Conservation (phyloP, 176 grass and related monocot genomes). For the maize (Zea mays) region DNA sequence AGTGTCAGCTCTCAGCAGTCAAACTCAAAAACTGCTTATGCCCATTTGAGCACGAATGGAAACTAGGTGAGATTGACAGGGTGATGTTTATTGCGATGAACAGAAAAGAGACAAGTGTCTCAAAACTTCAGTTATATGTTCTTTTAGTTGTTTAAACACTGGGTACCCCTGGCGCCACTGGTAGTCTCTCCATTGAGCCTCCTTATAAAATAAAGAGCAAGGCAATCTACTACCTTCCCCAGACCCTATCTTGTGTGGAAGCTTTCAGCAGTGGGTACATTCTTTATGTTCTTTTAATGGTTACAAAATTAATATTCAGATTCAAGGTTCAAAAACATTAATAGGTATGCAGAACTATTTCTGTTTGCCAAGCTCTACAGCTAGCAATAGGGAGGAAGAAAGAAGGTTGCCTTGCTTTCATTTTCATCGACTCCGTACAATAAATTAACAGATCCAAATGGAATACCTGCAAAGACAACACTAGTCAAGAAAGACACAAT, state of each 20-base stretch:
- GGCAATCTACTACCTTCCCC: not conserved
- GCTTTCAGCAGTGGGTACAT: not conserved
- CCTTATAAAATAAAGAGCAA: constrained; percentile 14
- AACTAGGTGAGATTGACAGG: not conserved
- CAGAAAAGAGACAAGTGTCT: constrained; percentile 6
- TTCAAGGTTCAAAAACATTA: constrained; percentile 3
- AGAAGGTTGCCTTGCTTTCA: constrained; percentile 90
- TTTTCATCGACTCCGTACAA: constrained; percentile 83
- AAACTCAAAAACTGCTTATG: constrained; percentile 16
- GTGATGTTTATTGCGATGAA: not conserved
- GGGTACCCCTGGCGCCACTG: not conserved
- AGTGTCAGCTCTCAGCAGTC: constrained; percentile 29
- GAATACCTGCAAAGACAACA: constrained; percentile 61
- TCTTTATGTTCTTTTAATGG: not conserved
- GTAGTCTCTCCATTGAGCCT: not conserved
- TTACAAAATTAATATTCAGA: constrained; percentile 18
- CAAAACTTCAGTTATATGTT: not conserved
- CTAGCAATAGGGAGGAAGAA: constrained; percentile 33
- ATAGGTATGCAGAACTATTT: constrained; percentile 1
- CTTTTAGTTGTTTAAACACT: constrained; percentile 15
- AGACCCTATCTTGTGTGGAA: not conserved
- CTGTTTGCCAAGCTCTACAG: constrained; percentile 21
- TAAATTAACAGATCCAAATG: constrained; percentile 98
- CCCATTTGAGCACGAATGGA: not conserved
- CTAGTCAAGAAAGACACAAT: constrained; percentile 16